A percentile compares a stretch with the other conserved stretches of the same genome.
Evolutionary conservation across 306 rosid species (phyloP).

Genomic region (Hippophae tibetana): DNA sequence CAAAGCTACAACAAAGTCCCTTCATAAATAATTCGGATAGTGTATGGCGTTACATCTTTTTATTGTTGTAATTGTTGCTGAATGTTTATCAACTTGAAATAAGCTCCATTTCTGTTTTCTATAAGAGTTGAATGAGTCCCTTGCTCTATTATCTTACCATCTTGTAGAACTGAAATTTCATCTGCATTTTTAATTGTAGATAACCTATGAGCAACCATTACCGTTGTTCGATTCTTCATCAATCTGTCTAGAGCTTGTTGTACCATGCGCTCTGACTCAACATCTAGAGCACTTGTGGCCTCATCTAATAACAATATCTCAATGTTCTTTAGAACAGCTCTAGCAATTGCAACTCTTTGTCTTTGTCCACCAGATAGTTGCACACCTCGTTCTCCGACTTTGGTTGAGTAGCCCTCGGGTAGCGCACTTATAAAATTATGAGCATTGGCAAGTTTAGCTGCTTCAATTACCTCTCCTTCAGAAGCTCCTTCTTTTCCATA

Average conservation of each 20-base stretch:
- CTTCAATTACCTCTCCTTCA: constrained; percentile 78
- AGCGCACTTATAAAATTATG: constrained; percentile 73
- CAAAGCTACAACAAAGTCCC: constrained; percentile 1
- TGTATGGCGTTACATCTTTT: constrained; percentile 17
- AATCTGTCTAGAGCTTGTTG: constrained; percentile 79
- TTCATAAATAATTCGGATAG: constrained; percentile 1
- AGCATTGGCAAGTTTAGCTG: constrained; percentile 89
- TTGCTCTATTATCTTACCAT: constrained; percentile 86
- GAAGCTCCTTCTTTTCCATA: constrained; percentile 86
- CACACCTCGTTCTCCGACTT: constrained; percentile 88
- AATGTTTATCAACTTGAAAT: constrained; percentile 74
- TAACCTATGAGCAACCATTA: constrained; percentile 88
- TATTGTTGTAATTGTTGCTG: constrained; percentile 37
- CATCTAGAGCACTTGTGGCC: constrained; percentile 89
- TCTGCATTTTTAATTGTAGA: constrained; percentile 87
- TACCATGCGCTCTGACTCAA: constrained; percentile 76
- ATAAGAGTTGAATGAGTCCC: constrained; percentile 68
- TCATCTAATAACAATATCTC: constrained; percentile 75
- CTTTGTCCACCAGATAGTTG: constrained; percentile 90
- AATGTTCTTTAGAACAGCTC: constrained; percentile 79
- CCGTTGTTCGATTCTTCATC: constrained; percentile 75
- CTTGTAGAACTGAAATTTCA: constrained; percentile 79
- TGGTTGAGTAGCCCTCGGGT: constrained; percentile 92
- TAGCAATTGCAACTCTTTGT: constrained; percentile 88
- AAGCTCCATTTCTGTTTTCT: constrained; percentile 72